Percentiles rank a stretch among this genome's conserved stretches.
phyloP scores from a whole-genome alignment of 108 stramenopile genomes.

The Nitzschia palea region DNA sequence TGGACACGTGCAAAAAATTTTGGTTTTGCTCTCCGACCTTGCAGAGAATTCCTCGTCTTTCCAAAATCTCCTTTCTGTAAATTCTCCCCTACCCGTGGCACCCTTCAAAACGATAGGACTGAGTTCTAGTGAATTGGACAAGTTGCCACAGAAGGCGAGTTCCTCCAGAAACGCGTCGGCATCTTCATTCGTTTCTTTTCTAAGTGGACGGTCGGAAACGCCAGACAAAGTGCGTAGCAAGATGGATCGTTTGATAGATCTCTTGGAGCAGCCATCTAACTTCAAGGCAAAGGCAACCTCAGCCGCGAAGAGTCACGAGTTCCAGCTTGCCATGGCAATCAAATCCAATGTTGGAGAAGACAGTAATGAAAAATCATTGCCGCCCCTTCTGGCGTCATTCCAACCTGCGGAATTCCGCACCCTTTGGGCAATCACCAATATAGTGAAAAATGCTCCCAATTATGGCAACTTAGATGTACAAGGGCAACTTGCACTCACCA shows the following conservation, averaged over 20 bases:
- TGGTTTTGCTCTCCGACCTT: constrained; percentile 62
- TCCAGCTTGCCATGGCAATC: constrained; percentile 5
- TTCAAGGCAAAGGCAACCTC: background rate
- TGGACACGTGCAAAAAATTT: constrained; percentile 36
- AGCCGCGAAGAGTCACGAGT: constrained; percentile 8
- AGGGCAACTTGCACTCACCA: constrained; percentile 50
- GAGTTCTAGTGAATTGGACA: constrained; percentile 14
- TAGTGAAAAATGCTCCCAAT: constrained; percentile 52
- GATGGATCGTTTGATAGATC: background rate
- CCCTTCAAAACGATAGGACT: constrained; percentile 43
- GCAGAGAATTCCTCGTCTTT: constrained; percentile 39
- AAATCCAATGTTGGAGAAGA: background rate
- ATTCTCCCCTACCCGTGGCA: constrained; percentile 44
- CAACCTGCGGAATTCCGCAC: constrained; percentile 51
- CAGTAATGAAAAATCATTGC: constrained; percentile 11
- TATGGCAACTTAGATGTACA: constrained; percentile 52
- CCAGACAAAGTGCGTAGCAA: background rate
- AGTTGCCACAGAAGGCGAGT: constrained; percentile 22
- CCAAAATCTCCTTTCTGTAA: constrained; percentile 24
- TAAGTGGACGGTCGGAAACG: background rate
- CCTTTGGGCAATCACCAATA: constrained; percentile 62
- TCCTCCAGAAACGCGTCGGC: constrained; percentile 6
- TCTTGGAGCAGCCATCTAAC: background rate
- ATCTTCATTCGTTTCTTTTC: background rate
- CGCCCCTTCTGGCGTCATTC: constrained; percentile 25